These are phyloP conservation scores for Daedalea quercina DNA, from an alignment of 768 basidiomycete genomes.

Conservation along the genomic window DNA sequence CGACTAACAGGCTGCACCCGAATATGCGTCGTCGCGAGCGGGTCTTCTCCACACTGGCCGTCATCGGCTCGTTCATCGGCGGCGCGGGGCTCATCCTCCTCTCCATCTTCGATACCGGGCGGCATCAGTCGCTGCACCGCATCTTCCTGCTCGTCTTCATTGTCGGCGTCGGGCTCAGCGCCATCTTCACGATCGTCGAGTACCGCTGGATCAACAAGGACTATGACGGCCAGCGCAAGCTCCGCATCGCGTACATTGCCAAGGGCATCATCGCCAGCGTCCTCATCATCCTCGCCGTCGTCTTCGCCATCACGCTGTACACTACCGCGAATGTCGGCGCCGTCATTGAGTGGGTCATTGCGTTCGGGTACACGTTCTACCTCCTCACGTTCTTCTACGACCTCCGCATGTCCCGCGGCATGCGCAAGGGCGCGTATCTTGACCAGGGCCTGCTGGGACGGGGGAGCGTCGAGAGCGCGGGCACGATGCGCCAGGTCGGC, in stretches of 20 bases:
- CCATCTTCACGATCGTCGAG: constrained; percentile 72
- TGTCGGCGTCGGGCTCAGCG: constrained; percentile 61
- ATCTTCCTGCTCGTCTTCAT: constrained; percentile 68
- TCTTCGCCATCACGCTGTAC: constrained; percentile 50
- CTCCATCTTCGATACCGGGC: constrained; percentile 64
- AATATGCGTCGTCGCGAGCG: constrained; percentile 52
- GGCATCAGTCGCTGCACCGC: constrained; percentile 44
- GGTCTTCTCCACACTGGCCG: constrained; percentile 48
- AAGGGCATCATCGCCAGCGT: constrained; percentile 55
- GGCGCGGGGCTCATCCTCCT: constrained; percentile 61
- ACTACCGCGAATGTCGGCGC: constrained; percentile 42
- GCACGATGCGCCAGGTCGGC: background rate
- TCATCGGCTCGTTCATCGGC: constrained; percentile 55
- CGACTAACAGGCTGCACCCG: constrained; percentile 42
- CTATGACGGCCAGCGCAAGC: constrained; percentile 34
- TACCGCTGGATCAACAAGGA: constrained; percentile 61
- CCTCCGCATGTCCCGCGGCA: constrained; percentile 52
- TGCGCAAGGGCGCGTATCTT: constrained; percentile 30
- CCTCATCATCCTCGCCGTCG: constrained; percentile 57
- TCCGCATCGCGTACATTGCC: constrained; percentile 48
- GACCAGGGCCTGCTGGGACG: background rate
- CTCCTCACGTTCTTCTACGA: constrained; percentile 69
- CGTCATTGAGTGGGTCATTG: constrained; percentile 71
- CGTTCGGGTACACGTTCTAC: constrained; percentile 68
- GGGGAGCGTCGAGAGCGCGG: background rate